These are phyloP conservation scores for Lunularia cruciata DNA, from an alignment of 225 moss, liverwort and hornwort genomes.

Conservation along the genomic window DNA sequence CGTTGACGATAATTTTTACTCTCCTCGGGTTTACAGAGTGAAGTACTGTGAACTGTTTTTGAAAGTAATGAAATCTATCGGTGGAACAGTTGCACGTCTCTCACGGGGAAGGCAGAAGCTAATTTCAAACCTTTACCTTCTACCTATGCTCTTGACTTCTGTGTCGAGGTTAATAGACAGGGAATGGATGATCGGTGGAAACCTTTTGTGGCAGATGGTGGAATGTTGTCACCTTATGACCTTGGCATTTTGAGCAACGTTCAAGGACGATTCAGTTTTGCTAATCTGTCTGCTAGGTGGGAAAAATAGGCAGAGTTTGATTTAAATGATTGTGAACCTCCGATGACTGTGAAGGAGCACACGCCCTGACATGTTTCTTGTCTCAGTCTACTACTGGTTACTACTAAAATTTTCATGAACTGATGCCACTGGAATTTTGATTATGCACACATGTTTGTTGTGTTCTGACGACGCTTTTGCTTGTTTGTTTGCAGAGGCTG, in stretches of 20 bases:
- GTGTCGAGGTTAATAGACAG: constrained; percentile 53
- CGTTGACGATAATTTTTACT: neutral
- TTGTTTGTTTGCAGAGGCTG: constrained; percentile 66
- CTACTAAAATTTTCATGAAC: constrained; percentile 12
- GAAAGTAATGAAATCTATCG: neutral
- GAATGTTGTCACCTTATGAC: constrained; percentile 53
- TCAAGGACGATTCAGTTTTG: constrained; percentile 69
- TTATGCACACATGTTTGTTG: neutral
- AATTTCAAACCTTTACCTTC: neutral
- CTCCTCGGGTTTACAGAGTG: neutral
- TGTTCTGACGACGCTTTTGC: neutral
- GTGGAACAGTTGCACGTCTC: constrained; percentile 17
- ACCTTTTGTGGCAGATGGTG: constrained; percentile 90
- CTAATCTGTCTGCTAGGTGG: constrained; percentile 97
- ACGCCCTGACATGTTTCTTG: constrained; percentile 59
- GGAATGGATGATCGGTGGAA: constrained; percentile 67
- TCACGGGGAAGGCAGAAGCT: constrained; percentile 7
- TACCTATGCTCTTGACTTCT: constrained; percentile 28
- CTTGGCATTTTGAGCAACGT: constrained; percentile 82
- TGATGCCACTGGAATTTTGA: constrained; percentile 7
- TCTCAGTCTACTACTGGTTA: constrained; percentile 36
- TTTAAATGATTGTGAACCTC: constrained; percentile 46
- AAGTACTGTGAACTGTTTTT: constrained; percentile 12
- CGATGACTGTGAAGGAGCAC: constrained; percentile 45
- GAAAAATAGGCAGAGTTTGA: constrained; percentile 73